Evolutionary conservation across 306 rosid species (phyloP), one percentile per base, ranked within the genome.

Genomic region (Crataegus laevigata): DNA sequence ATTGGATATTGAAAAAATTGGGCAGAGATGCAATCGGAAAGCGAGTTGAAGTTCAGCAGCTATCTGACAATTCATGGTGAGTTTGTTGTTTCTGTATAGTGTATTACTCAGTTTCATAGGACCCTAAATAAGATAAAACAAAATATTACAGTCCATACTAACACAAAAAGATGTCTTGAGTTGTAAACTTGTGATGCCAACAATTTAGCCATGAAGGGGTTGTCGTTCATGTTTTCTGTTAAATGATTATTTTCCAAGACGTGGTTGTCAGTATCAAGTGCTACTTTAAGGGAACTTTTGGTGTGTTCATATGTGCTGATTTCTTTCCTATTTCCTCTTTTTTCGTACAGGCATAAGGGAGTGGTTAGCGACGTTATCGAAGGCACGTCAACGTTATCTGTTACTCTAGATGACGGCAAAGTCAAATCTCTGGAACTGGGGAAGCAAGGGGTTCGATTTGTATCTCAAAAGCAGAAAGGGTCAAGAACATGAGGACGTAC

Each of bases 11-110:
- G 82, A 88, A 89, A 87, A 96, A 90, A 83, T 82, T 92, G 87
- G 99, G 99, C 43, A 92, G 79, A 83, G 99, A 96, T 79, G 98
- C 99, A 66, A 72, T 92, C 51, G 99, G 99, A 82, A 96, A 96
- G 90, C 89, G 96, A 79, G 98, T 96, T 81, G 98, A 96, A 90
- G 93, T 92, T 84, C 96, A 92, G 76, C 96, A 92, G 66, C 73
- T 86, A 79, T 84, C 96, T 1, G 98, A 92, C 79, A 88, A 88
- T 71, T 90, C 96, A 59, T 96, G 99, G 99, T 96, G 67, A 83
- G 91, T 87, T 40, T 68, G 76, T 73, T 76, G 51, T 52, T 57
- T 40, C 22, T 55, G 70, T 52, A 21, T 40, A 28, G 59, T 66
- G 67, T 22, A 73, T 72, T 21, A 19, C 21, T 71, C 8, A 15